Evolutionary conservation across 1,284 basidiomycete genomes (phyloP), one percentile per base, ranked within the genome.

Genomic region (Athelia psychrophila): DNA sequence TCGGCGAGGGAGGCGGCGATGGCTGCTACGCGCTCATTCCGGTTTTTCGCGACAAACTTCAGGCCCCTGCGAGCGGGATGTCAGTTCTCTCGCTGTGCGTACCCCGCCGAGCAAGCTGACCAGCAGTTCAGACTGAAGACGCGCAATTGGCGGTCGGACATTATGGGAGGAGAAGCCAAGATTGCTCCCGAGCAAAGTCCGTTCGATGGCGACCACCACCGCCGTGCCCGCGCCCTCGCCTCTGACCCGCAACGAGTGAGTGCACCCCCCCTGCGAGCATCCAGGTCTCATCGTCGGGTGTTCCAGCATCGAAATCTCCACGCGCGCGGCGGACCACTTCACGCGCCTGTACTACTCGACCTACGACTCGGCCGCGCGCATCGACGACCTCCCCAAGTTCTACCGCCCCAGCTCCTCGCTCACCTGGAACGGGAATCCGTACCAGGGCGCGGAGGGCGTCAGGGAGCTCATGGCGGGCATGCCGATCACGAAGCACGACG

Each of bases 361-460:
- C 1, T 91, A 91, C 68, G 89, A 92, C 70, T 88, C 88, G 12
- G 68, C 80, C 51, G 81, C 82, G 18, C 82, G 89, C 44, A 72
- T 80, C 33, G 77, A 81, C 46, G 85, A 88, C 60, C 68, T 93
- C 8, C 85, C 86, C 47, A 81, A 86, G 58, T 88, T 92, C 64
- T 93, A 93, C 62, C 83, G 90, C 3, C 71, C 82, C 18, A 74
- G 75, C 2, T 92, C 91, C 2, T 83, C 88, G 1, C 64, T 93
- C 55, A 84, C 84, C 36, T 93, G 91, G 91, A 93, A 93, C 60
- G 91, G 91, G n/a, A 90, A 81, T 53, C 84, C 88, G 1, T 83
- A 85, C 53, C 80, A 86, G 55, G 88, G 88, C 10, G 68, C 75
- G 10, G 84, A 86, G 16, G 87, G 85, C 4, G 72, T 93, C 40